Conservation (phyloP, 176 grass and related monocot species). For the Tillandsia fasciculata region DNA sequence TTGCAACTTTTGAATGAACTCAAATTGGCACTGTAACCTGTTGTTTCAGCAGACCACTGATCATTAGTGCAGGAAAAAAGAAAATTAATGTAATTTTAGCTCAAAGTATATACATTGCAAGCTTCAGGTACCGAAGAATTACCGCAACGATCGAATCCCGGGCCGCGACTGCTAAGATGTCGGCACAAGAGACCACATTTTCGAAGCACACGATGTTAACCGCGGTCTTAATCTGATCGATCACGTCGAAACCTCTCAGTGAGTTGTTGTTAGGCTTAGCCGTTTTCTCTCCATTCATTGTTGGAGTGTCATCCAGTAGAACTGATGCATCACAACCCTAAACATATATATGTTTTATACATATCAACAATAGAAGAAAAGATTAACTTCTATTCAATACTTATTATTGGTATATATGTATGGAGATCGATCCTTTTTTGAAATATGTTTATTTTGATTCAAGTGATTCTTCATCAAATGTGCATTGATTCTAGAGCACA, state of each 20-base stretch:
- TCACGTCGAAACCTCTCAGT: not conserved
- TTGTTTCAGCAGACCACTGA: too few species aligned
- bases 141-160: constrained; percentile 3
- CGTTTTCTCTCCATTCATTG: constrained; percentile 16
- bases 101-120: too few species aligned
- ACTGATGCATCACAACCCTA: constrained; percentile 7
- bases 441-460: too few species aligned
- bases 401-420: too few species aligned
- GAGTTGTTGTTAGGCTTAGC: constrained; percentile 29
- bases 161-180: constrained; percentile 5
- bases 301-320: constrained; percentile 1
- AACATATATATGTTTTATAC: not conserved
- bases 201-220: constrained; percentile 22
- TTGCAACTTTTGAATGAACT: too few species aligned
- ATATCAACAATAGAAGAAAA: not conserved
- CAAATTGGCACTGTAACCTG: too few species aligned
- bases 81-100: too few species aligned
- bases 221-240: not conserved
- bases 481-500: too few species aligned
- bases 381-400: too few species aligned
- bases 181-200: constrained; percentile 7
- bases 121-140: constrained; percentile 12
- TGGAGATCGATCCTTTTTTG: too few species aligned
- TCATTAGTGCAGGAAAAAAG: too few species aligned
- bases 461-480: too few species aligned